These are phyloP conservation scores for Serendipita indica DNA, from an alignment of 768 basidiomycete genomes.

Conservation along the genomic window DNA sequence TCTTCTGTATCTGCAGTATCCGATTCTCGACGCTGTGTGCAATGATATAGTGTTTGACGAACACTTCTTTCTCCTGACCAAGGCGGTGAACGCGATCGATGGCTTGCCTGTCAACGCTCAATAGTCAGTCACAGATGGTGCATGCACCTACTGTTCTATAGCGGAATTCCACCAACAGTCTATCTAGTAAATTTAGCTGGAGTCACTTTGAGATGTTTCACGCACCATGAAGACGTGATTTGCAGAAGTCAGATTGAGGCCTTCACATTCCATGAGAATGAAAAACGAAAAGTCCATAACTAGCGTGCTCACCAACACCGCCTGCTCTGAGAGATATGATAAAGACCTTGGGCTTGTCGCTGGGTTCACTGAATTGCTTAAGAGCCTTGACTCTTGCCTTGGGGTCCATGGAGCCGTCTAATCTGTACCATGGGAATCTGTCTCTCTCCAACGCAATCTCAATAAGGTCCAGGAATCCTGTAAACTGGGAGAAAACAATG, in stretches of 20 bases:
- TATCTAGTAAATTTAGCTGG: constrained; percentile 37
- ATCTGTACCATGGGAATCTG: constrained; percentile 52
- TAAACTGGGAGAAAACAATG: constrained; percentile 85
- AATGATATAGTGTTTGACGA: constrained; percentile 72
- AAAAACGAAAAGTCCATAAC: constrained; percentile 42
- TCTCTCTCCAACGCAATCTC: constrained; percentile 56
- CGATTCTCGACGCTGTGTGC: constrained; percentile 64
- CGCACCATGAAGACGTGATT: constrained; percentile 78
- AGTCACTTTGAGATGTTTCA: not conserved
- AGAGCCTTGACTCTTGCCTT: constrained; percentile 65
- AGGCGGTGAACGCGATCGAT: constrained; percentile 79
- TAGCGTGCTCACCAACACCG: constrained; percentile 77
- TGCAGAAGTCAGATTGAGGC: constrained; percentile 51
- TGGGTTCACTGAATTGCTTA: constrained; percentile 56
- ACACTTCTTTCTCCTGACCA: constrained; percentile 67
- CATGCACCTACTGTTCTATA: constrained; percentile 35
- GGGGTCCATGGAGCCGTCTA: constrained; percentile 87
- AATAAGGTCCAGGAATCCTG: constrained; percentile 73
- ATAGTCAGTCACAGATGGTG: not conserved
- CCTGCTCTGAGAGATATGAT: constrained; percentile 79
- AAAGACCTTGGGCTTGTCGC: constrained; percentile 57
- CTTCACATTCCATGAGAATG: constrained; percentile 7
- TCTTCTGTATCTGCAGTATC: constrained; percentile 66
- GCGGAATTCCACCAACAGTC: constrained; percentile 90
- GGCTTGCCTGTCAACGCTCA: constrained; percentile 28